Base-by-base conservation (phyloP, 805 yeast genomes). In the Ogataea zsoltii region DNA sequence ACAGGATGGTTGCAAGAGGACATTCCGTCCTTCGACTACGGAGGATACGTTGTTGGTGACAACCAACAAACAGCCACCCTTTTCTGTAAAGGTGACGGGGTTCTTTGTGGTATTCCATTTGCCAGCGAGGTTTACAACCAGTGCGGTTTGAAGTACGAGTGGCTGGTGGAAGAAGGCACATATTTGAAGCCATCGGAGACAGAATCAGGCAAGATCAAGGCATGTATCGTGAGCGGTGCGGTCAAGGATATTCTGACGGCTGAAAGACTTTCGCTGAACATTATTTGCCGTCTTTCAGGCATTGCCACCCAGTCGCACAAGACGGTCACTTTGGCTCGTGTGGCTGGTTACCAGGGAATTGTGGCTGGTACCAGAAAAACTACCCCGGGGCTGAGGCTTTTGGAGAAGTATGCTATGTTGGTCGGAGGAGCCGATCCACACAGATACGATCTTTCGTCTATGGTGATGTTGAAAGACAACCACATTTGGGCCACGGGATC, bases 301-400 rank as follows among this genome's bases (percentile, higher is more conserved):
- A 77, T 91, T 35, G 96, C 97, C 9, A 86, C 96, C 0, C 81
- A 81, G 48, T 81, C 94, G 0, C 66, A 70, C 41, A 65, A 69
- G 23, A 76, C 91, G 3, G 69, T 82, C 42, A 60, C 67, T 5
- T 64, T 79, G 46, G 96, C 97, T 1, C 76, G 82, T 45, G 67
- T 76, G 33, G 68, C 76, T 4, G 94, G 95, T 0, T 92, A 81
- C 61, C 69, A 69, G 3, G 98, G 98, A 0, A 75, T 84, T 18
- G 89, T 91, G 62, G 97, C 98, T 0, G 98, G 97, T 6, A 91
- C 98, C 1, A 79, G 98, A 62, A 91, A 91, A 68, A 92, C 97
- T n/a, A 92, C 98, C 0, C 98, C 98, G 0, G 98, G 98, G 0
- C 76, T 91, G 51, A 79, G 98, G 59, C 72, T 83, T 34, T 68